Evolutionary conservation across 164 flowering plant genomes (phyloP).

Genomic region (Magnolia sinica): DNA sequence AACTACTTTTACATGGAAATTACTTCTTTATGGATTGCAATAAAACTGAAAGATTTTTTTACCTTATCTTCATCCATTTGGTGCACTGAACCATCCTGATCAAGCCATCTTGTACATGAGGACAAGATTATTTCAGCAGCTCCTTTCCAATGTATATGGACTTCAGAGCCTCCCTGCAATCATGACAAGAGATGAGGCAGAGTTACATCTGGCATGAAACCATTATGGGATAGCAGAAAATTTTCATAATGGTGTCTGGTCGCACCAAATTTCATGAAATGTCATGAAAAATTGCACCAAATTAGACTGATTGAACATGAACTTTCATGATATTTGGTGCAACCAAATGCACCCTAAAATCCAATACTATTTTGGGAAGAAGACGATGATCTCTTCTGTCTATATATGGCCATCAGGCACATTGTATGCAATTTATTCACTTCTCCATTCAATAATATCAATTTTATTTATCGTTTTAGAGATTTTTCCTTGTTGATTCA

Average conservation of each 20-base stretch:
- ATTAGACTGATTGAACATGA: too few relatives aligned
- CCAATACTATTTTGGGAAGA: too few relatives aligned
- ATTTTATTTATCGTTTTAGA: too few relatives aligned
- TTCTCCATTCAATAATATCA: too few relatives aligned
- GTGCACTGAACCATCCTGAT: constrained; percentile 32
- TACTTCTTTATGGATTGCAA: background rate
- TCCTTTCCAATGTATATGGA: constrained; percentile 93
- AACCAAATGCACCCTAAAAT: too few relatives aligned
- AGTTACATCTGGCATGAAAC: background rate
- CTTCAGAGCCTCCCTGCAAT: constrained; percentile 58
- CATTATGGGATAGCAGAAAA: background rate
- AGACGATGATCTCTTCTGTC: too few relatives aligned
- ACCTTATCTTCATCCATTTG: constrained; percentile 68
- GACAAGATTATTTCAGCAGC: constrained; percentile 91
- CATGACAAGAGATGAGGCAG: background rate
- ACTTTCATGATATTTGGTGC: too few relatives aligned
- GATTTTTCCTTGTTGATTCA: too few relatives aligned
- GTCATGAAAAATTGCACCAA: too few relatives aligned
- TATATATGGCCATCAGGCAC: too few relatives aligned
- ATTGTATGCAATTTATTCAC: too few relatives aligned
- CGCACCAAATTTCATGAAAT: too few relatives aligned
- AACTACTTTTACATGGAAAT: background rate
- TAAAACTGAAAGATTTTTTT: background rate
- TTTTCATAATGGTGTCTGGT: background rate
- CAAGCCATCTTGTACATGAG: constrained; percentile 57